phyloP scores from a whole-genome alignment of 192 early-diverging fungal genomes.

The Kickxella alabastrina region DNA sequence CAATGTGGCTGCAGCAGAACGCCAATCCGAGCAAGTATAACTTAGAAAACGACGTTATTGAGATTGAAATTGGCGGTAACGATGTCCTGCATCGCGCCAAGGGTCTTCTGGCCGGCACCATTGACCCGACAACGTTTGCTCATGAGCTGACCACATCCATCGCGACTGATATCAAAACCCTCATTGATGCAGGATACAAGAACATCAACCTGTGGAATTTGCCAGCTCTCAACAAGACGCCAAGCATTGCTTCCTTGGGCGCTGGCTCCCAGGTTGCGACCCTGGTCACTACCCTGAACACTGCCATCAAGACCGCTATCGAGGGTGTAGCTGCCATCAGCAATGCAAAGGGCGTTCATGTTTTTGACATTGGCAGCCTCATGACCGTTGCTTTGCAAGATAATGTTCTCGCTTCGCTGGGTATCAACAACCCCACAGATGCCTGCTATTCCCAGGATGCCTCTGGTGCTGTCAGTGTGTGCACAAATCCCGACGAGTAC shows the following conservation, averaged over 20 bases:
- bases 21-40: constrained; percentile 28
- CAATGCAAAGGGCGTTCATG: constrained; percentile 13
- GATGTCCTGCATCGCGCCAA: constrained; percentile 22
- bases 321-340: background rate
- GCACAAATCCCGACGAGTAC: constrained; percentile 41
- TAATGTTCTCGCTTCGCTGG: constrained; percentile 16
- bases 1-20: constrained; percentile 13
- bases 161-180: constrained; percentile 18
- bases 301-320: constrained; percentile 12
- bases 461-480: constrained; percentile 14
- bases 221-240: constrained; percentile 30
- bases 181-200: constrained; percentile 38
- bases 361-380: constrained; percentile 26
- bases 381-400: constrained; percentile 24
- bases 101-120: constrained; percentile 11
- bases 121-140: constrained; percentile 20
- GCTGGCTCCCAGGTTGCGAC: constrained; percentile 9
- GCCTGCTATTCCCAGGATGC: constrained; percentile 26
- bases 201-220: constrained; percentile 47
- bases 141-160: constrained; percentile 16
- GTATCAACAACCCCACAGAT: constrained; percentile 16
- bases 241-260: constrained; percentile 6
- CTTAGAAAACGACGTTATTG: constrained; percentile 35
- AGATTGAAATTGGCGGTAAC: constrained; percentile 44
- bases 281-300: constrained; percentile 22